Evolutionary conservation across 768 basidiomycete species (phyloP), one percentile per base, ranked within the genome.

Genomic region (Tricholoma saponaceum): DNA sequence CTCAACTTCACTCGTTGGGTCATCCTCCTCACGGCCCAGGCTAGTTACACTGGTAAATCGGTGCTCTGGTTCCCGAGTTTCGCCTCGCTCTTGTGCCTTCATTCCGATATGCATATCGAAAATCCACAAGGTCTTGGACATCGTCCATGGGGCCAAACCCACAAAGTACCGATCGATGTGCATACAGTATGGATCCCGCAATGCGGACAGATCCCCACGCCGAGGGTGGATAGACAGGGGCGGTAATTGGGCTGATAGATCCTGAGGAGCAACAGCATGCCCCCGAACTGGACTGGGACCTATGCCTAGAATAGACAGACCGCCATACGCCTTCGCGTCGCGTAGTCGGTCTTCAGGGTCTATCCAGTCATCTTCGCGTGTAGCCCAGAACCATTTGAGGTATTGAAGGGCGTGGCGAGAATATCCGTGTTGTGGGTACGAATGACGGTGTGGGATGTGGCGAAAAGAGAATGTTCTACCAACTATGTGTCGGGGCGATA

Each of bases 121-220:
- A 69, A 84, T 76, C 74, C 83, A 89, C n/a, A 88, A 62, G 39
- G 77, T 79, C 74, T 89, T 89, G 44, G 76, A 70, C 64, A 89
- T 82, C 18, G 87, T 88, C 82, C 86, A 87, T 49, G 83, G 66
- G 3, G 83, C 81, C 63, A 84, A 73, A 32, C 68, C 72, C 58
- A 77, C 77, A 62, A 88, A 86, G 60, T 73, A 82, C 10, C 81
- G 81, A 66, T 89, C 87, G 51, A 85, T 74, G 52, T 81, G 73
- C 58, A 72, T 76, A 51, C 77, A 77, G 63, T 81, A 82, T 2
- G 83, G 80, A 63, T 89, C 85, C 25, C 81, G 79, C 37, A 88
- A 69, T 2, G 83, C 76, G 0, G 74, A 67, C 23, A 89, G 69
- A 60, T 89, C 87, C 5, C 87, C 87, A 10, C 80, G 76, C 2